Base-by-base conservation (phyloP, 495 filamentous ascomycete genomes). In the Neurospora sublineolata region DNA sequence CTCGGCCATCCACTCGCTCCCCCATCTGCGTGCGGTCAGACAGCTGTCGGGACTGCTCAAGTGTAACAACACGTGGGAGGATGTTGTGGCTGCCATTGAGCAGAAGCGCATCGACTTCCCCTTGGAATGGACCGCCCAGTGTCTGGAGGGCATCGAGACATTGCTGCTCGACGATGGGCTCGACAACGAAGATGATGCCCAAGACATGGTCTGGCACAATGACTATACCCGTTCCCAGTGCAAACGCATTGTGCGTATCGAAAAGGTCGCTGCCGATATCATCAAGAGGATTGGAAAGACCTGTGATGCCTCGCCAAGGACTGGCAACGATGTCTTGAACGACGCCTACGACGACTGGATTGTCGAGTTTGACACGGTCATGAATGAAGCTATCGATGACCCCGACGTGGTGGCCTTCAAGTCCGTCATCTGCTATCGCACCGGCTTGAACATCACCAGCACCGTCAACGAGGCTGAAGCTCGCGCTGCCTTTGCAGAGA, bases 221-320 rank as follows among this genome's bases (percentile, higher is more conserved):
- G 84, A 86, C 46, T 90, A 91, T 73, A 90, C 89, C 0, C 80
- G 79, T 18, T 82, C 81, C 71, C 79, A 82, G 68, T 91, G 89
- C 73, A 93, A 90, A 80, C 87, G 92, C 12, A 94, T 97, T 69
- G 90, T 97, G 12, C 87, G 93, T 27, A 91, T 97, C 73, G 94
- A 97, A 79, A 86, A 86, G n/a, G 78, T 94, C 18, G 93, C 92
- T 1, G 86, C 89, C 60, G 81, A 85, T 3, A 80, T 93, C 38
- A 84, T 94, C 73, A 79, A 83, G n/a, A 72, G 84, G 2, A 69
- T 88, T 30, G 77, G 27, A 67, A 85, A 52, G 72, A 72, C 76
- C 38, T 74, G 41, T 9, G 75, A 75, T 18, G 58, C 69, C 11
- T 67, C 72, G 10, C 70, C 69, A 27, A 68, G 69, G 37, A 44